A percentile compares a stretch with the other conserved stretches of the same genome.
These are phyloP conservation scores for Torulaspora pretoriensis DNA, from an alignment of 1,139 yeast species.

Conservation along the genomic window DNA sequence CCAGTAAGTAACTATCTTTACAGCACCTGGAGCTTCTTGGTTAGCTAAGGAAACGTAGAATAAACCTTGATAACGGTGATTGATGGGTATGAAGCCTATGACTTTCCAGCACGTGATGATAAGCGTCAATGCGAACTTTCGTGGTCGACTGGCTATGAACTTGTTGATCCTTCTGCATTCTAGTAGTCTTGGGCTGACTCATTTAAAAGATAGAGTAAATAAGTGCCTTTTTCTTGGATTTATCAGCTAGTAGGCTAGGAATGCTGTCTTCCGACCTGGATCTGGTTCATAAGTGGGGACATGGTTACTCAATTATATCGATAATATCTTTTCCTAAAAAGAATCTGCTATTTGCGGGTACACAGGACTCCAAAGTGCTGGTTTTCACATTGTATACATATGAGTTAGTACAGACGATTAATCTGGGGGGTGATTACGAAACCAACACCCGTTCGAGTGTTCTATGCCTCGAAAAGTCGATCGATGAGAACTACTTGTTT, in stretches of 20 bases:
- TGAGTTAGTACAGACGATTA: constrained; percentile 37
- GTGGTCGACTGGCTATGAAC: not conserved
- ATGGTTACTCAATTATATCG: constrained; percentile 70
- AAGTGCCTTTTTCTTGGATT: not conserved
- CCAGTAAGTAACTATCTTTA: not conserved
- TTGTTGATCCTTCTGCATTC: not conserved
- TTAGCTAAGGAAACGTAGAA: too few relatives aligned
- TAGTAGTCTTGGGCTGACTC: too few relatives aligned
- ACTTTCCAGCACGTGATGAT: not conserved
- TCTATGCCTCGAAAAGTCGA: constrained; percentile 57
- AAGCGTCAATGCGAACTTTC: not conserved
- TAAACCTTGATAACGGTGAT: too few relatives aligned
- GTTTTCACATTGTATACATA: constrained; percentile 67
- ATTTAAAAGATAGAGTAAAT: too few relatives aligned
- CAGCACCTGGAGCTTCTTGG: not conserved
- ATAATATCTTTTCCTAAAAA: constrained; percentile 61
- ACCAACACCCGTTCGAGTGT: constrained; percentile 63
- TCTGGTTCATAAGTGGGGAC: constrained; percentile 71
- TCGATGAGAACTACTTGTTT: constrained; percentile 60
- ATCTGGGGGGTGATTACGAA: constrained; percentile 27
- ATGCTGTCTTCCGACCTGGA: constrained; percentile 15
- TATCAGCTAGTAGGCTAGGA: too few relatives aligned
- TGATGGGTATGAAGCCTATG: not conserved
- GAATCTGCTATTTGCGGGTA: constrained; percentile 77
- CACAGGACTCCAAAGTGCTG: constrained; percentile 80